Percentiles rank a stretch among this genome's conserved stretches.
Evolutionary conservation across 768 basidiomycete species (phyloP).

Genomic region (Multifurca ochricompacta): DNA sequence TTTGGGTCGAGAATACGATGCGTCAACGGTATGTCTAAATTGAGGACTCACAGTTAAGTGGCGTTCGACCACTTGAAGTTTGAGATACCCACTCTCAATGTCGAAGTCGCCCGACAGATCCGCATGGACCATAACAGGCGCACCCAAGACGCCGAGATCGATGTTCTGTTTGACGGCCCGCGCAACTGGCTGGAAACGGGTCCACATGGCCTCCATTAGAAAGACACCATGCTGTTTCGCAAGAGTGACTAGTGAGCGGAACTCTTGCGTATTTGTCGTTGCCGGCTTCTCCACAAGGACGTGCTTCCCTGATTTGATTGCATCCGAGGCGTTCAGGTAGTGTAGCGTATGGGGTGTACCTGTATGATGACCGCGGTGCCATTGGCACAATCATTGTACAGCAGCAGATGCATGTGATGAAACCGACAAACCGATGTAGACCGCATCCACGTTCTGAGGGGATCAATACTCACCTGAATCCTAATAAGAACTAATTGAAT

Average conservation of each 20-base stretch:
- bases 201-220: slow-evolving; percentile 92
- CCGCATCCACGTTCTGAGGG: slow-evolving; percentile 54
- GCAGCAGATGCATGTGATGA: neutral
- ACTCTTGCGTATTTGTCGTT: slow-evolving; percentile 68
- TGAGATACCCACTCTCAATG: slow-evolving; percentile 46
- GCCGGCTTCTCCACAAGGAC: slow-evolving; percentile 88
- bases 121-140: slow-evolving; percentile 60
- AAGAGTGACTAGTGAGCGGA: slow-evolving; percentile 60
- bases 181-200: slow-evolving; percentile 67
- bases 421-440: slow-evolving; percentile 57
- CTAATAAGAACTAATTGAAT: neutral
- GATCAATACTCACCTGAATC: neutral
- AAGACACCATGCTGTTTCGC: slow-evolving; percentile 77
- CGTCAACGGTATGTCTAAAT: slow-evolving; percentile 52
- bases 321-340: slow-evolving; percentile 67
- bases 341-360: slow-evolving; percentile 84
- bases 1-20: slow-evolving; percentile 73
- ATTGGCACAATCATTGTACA: neutral
- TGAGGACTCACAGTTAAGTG: neutral
- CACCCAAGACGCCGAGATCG: slow-evolving; percentile 56
- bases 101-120: slow-evolving; percentile 69
- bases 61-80: too few relatives aligned
- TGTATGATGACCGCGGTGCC: slow-evolving; percentile 22
- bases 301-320: slow-evolving; percentile 73
- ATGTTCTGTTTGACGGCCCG: slow-evolving; percentile 56